Evolutionary conservation across 2,329 filamentous ascomycete genomes (phyloP).

Genomic region (Hymenoscyphus repandus): DNA sequence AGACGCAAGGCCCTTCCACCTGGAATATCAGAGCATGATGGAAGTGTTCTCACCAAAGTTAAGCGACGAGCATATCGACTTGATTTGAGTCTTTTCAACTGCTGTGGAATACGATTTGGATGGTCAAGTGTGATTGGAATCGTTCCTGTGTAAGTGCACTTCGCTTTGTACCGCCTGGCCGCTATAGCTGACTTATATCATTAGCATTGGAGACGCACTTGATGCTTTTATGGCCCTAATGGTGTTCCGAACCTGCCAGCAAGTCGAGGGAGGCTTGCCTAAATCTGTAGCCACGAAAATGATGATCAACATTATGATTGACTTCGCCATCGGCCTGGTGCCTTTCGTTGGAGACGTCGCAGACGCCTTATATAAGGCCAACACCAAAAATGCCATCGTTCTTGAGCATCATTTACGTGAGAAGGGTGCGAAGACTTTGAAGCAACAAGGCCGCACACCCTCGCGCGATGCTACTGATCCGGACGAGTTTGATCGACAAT

Average conservation of each 20-base stretch:
- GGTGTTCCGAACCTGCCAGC: constrained; percentile 66
- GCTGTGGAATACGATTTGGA: constrained; percentile 78
- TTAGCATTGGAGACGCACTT: constrained; percentile 66
- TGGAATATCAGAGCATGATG: constrained; percentile 79
- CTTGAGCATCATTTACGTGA: constrained; percentile 60
- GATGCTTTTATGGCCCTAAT: constrained; percentile 71
- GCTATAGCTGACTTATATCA: constrained; percentile 18
- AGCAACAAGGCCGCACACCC: constrained; percentile 42
- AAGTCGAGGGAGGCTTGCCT: constrained; percentile 73
- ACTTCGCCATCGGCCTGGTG: constrained; percentile 69
- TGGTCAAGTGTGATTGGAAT: constrained; percentile 85
- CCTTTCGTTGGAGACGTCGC: constrained; percentile 72
- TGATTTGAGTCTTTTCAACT: constrained; percentile 78
- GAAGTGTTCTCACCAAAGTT: constrained; percentile 75
- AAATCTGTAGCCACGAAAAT: constrained; percentile 58
- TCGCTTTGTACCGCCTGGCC: neutral
- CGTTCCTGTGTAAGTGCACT: constrained; percentile 65
- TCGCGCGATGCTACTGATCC: constrained; percentile 48
- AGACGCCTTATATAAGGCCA: constrained; percentile 66
- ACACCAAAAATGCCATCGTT: constrained; percentile 69
- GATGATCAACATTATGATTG: constrained; percentile 72
- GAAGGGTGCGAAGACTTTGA: constrained; percentile 56
- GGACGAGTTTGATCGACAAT: constrained; percentile 42
- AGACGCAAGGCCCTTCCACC: constrained; percentile 78
- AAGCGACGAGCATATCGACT: constrained; percentile 81